Percentiles rank a stretch among this genome's conserved stretches.
Evolutionary conservation across 2,329 filamentous ascomycete species (phyloP).

Genomic region (Exophiala viscosa): DNA sequence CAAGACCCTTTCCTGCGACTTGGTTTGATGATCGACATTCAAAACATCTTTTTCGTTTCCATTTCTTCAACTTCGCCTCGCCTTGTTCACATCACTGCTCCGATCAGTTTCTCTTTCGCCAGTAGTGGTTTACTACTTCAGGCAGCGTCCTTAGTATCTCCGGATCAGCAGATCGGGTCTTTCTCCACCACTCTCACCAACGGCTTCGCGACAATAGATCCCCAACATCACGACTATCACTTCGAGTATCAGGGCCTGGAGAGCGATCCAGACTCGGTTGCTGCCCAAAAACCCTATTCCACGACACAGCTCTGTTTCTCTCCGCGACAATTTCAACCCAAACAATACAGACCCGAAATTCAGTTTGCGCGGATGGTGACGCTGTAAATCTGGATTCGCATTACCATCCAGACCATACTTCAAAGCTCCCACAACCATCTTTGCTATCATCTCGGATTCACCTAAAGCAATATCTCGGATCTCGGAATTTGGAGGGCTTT

Average conservation of each 20-base stretch:
- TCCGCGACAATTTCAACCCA: neutral
- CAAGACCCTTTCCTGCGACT: neutral
- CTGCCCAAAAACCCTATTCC: neutral
- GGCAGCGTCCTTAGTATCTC: neutral
- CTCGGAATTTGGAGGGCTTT: neutral
- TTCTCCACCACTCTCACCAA: neutral
- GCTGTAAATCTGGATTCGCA: neutral
- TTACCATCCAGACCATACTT: neutral
- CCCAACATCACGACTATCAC: neutral
- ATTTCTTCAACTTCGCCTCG: neutral
- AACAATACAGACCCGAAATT: neutral
- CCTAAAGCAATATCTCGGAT: neutral
- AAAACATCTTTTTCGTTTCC: neutral
- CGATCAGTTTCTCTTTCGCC: neutral
- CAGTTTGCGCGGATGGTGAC: neutral
- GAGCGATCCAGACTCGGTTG: neutral
- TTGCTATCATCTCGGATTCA: neutral
- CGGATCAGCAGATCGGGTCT: neutral
- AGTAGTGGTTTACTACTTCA: neutral
- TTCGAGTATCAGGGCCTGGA: neutral
- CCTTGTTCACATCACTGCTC: constrained; percentile 1
- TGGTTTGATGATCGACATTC: neutral
- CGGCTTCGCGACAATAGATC: neutral
- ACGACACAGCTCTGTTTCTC: neutral
- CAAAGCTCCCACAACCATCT: neutral